phyloP scores from a whole-genome alignment of 768 basidiomycete genomes.

The Collybia sordida region DNA sequence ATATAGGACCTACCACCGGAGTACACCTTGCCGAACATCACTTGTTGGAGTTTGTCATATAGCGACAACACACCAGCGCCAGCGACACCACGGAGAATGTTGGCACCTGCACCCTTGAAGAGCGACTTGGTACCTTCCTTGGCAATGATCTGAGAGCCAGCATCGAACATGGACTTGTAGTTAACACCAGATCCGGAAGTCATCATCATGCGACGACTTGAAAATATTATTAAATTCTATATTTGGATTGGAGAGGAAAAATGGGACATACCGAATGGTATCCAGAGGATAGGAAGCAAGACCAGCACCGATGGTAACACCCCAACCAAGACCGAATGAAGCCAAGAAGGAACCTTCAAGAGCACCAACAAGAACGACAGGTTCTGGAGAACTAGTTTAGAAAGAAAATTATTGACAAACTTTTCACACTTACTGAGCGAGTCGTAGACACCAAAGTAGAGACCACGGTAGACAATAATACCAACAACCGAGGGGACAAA shows the following conservation, averaged over 20 bases:
- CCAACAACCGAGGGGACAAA: conserved; percentile 99
- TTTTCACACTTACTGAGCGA: conserved; percentile 69
- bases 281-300: conserved; percentile 96
- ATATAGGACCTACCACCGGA: conserved; percentile 71
- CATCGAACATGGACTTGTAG: conserved; percentile 99
- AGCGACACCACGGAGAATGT: conserved; percentile 98
- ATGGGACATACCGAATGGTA: conserved; percentile 70
- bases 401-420: conserved; percentile 7
- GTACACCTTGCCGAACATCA: conserved; percentile 99
- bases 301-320: conserved; percentile 99
- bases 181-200: conserved; percentile 93
- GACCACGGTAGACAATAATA: conserved; percentile 99
- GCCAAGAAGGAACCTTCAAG: conserved; percentile 96
- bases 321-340: conserved; percentile 97
- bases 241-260: background rate
- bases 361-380: conserved; percentile 94
- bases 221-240: conserved; percentile 17
- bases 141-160: conserved; percentile 85
- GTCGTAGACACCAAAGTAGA: conserved; percentile 98
- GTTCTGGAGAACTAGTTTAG: conserved; percentile 55
- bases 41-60: conserved; percentile 97
- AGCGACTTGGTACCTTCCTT: conserved; percentile 96
- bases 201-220: conserved; percentile 99
- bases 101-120: conserved; percentile 98
- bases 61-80: conserved; percentile 99